phyloP scores from a whole-genome alignment of 2,329 filamentous ascomycete species.

The Penicillium glabrum region DNA sequence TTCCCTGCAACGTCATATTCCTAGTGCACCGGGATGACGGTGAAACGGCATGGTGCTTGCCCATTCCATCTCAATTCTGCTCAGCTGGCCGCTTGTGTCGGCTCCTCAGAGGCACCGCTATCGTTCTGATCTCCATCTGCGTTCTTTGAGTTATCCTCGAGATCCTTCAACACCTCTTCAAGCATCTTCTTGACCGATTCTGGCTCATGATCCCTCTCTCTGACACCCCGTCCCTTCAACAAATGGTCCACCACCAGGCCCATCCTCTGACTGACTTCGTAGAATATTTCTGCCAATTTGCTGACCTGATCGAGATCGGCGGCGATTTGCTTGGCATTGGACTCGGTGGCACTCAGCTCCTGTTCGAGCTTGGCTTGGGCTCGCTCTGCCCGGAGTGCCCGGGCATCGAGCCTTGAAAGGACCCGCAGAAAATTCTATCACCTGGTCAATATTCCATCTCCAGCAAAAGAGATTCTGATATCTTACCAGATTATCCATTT shows the following conservation, averaged over 20 bases:
- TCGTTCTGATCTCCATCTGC: too few relatives aligned
- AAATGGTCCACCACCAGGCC: not conserved
- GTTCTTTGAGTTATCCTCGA: not conserved
- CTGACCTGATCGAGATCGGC: not conserved
- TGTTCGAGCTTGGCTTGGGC: not conserved
- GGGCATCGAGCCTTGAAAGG: not conserved
- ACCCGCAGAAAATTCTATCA: not conserved
- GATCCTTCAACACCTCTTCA: not conserved
- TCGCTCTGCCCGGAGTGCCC: not conserved
- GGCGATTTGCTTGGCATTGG: not conserved
- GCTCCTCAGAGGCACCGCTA: too few relatives aligned
- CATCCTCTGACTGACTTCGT: not conserved
- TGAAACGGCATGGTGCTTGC: too few relatives aligned
- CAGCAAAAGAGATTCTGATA: too few relatives aligned
- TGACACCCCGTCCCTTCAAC: not conserved
- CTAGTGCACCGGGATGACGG: too few relatives aligned
- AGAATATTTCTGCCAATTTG: not conserved
- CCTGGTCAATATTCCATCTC: too few relatives aligned
- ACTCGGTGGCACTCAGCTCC: not conserved
- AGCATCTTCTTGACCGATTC: not conserved
- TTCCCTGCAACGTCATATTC: too few relatives aligned
- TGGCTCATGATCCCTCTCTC: not conserved
- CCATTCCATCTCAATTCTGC: too few relatives aligned
- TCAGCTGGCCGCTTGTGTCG: too few relatives aligned
- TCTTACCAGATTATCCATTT: too few relatives aligned